Base-by-base conservation (phyloP, 164 flowering plant species). In the Magnolia kwangsiensis region DNA sequence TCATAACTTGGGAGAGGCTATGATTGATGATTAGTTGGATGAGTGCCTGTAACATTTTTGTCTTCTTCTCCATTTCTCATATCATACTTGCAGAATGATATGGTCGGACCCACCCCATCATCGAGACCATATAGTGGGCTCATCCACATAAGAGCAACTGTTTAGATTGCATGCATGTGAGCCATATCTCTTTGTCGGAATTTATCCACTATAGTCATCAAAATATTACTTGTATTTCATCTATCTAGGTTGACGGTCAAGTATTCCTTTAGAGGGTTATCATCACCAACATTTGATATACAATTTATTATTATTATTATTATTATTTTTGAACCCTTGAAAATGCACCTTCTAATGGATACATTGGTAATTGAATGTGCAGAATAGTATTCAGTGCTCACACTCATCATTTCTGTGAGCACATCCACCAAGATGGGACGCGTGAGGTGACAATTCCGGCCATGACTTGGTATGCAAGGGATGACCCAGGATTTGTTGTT, bases 341-440 rank as follows among this genome's bases (percentile, higher is more conserved):
- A 55, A 55, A 55, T 10, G 61, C 13, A 16, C 61, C 61, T 55
- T 55, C 18, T 55, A 55, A 55, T 55, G 13, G 61, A 55, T 55
- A 55, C 18, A 10, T 55, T 55, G 61, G 61, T 55, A 10, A 16
- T 55, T 64, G 21, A 7, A 29, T 37, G 68, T 80, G 78, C 90
- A 91, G 95, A 87, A 85, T 89, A 11, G 66, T 91, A 50, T 91
- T 91, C 80, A 90, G 92, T 82, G 92, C 89, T 27, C 93, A 90
- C 78, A 80, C 81, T 50, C 85, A 85, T 73, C 79, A 79, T 50
- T 89, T 89, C 75, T 80, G 80, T 74, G 84, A 85, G 58, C 81
- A 83, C 74, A 76, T 75, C 7, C 92, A 91, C 78, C 59, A 63
- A 16, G 93, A 89, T 79, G 90, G 93, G 59, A 89, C 89, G 0